Percentiles rank a stretch among this genome's conserved stretches.
Conservation (phyloP, 805 yeast species). For the Hanseniaspora vineae region DNA sequence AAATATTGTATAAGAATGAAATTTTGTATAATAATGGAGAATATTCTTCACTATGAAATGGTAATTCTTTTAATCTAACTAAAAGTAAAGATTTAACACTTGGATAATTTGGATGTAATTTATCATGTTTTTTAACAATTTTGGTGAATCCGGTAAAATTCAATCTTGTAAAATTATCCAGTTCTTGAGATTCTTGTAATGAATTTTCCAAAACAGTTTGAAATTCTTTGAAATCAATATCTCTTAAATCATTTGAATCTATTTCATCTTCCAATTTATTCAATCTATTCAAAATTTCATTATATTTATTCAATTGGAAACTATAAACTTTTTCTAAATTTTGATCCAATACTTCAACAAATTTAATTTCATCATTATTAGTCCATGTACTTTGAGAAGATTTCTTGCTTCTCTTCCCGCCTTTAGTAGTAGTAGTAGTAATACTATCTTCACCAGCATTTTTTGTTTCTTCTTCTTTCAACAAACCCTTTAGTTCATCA, state of each 20-base stretch:
- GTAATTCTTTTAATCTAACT: slow-evolving; percentile 75
- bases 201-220: slow-evolving; percentile 62
- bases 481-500: slow-evolving; percentile 46
- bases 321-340: slow-evolving; percentile 68
- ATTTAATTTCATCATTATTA: slow-evolving; percentile 57
- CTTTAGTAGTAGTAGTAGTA: slow-evolving; percentile 8
- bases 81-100: slow-evolving; percentile 84
- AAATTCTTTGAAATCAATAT: slow-evolving; percentile 27
- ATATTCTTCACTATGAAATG: slow-evolving; percentile 90
- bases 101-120: slow-evolving; percentile 65
- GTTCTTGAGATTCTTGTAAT: slow-evolving; percentile 63
- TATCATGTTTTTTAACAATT: slow-evolving; percentile 91
- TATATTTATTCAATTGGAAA: slow-evolving; percentile 57
- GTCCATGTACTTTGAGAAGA: slow-evolving; percentile 51
- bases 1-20: slow-evolving; percentile 66
- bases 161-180: slow-evolving; percentile 80
- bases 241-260: slow-evolving; percentile 23
- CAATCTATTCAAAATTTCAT: slow-evolving; percentile 52
- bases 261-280: slow-evolving; percentile 50
- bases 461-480: slow-evolving; percentile 52
- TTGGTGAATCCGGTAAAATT: slow-evolving; percentile 92
- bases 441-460: slow-evolving; percentile 10
- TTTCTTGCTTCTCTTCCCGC: slow-evolving; percentile 10
- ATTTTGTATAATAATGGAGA: slow-evolving; percentile 79
- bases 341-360: slow-evolving; percentile 52